Conservation (phyloP, 1,139 yeast genomes). For the Protomyces lactucae-debilis region DNA sequence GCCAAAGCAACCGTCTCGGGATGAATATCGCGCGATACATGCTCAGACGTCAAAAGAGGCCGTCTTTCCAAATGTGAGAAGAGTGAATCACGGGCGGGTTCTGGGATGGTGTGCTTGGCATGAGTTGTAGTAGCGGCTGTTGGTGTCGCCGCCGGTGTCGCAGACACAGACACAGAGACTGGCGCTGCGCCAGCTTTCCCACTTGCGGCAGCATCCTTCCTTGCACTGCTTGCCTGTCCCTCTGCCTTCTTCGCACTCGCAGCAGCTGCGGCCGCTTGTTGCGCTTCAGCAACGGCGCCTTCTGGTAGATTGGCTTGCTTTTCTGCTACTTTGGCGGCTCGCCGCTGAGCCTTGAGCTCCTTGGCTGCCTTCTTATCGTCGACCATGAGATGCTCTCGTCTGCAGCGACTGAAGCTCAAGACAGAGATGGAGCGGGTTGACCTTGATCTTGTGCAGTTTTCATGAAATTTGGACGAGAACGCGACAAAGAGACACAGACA, state of each 20-base stretch:
- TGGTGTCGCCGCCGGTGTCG: background rate
- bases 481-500: no score
- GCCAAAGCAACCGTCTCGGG: constrained; percentile 78
- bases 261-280: background rate
- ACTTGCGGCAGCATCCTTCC: constrained; percentile 26
- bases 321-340: constrained; percentile 20
- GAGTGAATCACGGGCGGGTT: constrained; percentile 42
- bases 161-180: background rate
- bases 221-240: background rate
- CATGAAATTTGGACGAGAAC: no score
- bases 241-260: background rate
- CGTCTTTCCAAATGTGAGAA: constrained; percentile 81
- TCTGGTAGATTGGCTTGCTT: background rate
- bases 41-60: constrained; percentile 36
- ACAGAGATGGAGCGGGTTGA: no score
- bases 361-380: constrained; percentile 19
- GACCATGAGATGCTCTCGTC: background rate
- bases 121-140: background rate
- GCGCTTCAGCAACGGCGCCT: background rate
- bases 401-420: background rate
- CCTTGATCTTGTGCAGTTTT: no score
- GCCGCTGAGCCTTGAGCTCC: constrained; percentile 16
- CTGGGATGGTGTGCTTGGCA: background rate
- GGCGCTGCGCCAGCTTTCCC: constrained; percentile 33
- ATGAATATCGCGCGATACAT: constrained; percentile 61